Evolutionary conservation across 2,329 filamentous ascomycete species (phyloP).

Genomic region (Sarocladiaceae sp.): DNA sequence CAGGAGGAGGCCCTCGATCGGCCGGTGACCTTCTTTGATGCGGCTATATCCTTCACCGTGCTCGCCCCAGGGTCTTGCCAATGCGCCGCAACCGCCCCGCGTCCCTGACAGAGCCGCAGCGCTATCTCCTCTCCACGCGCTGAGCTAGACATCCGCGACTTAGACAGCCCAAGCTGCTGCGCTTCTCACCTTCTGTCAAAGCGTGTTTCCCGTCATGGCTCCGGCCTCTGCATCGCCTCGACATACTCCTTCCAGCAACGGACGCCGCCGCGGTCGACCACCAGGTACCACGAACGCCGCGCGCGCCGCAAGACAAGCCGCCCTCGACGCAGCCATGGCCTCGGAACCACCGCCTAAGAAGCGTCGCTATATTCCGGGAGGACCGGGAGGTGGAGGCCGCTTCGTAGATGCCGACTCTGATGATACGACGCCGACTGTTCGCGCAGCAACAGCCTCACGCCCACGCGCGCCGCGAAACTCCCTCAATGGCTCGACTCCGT

Average conservation of each 20-base stretch:
- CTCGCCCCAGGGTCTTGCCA: constrained; percentile 4
- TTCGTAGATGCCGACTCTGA: constrained; percentile 71
- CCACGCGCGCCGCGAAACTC: constrained; percentile 46
- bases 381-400: constrained; percentile 78
- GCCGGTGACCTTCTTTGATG: background rate
- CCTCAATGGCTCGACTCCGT: constrained; percentile 29
- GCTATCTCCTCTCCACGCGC: constrained; percentile 7
- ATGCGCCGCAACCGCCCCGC: constrained; percentile 8
- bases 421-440: constrained; percentile 45
- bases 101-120: constrained; percentile 7
- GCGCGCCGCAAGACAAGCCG: constrained; percentile 33
- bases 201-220: background rate
- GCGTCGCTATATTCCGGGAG: constrained; percentile 78
- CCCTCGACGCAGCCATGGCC: constrained; percentile 25
- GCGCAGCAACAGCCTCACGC: constrained; percentile 44
- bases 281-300: constrained; percentile 38
- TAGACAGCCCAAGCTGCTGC: background rate
- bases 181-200: background rate
- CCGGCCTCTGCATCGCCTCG: constrained; percentile 32
- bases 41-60: background rate
- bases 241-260: constrained; percentile 30
- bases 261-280: constrained; percentile 44
- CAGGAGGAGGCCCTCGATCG: background rate
- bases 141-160: background rate
- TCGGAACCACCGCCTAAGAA: constrained; percentile 66